phyloP scores from a whole-genome alignment of 805 yeast species.

The Lachancea dasiensis region DNA sequence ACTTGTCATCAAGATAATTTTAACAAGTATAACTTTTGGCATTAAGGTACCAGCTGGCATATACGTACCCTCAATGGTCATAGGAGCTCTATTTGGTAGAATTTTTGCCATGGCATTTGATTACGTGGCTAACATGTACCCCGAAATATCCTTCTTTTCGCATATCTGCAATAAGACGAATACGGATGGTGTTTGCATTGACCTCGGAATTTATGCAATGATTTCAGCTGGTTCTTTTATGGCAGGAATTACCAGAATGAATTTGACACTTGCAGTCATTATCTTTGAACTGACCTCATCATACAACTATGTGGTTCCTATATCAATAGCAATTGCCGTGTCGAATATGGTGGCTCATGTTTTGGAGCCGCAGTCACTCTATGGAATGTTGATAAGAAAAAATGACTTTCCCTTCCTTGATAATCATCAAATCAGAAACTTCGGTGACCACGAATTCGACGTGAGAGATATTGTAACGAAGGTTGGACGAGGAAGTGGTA shows the following conservation, averaged over 20 bases:
- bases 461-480: conserved; percentile 37
- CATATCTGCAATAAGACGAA: conserved; percentile 16
- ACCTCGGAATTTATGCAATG: conserved; percentile 47
- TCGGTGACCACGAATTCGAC: conserved; percentile 29
- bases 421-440: conserved; percentile 34
- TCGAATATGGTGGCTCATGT: conserved; percentile 51
- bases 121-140: conserved; percentile 30
- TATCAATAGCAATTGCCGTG: conserved; percentile 50
- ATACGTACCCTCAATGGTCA: conserved; percentile 59
- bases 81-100: conserved; percentile 56
- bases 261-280: conserved; percentile 45
- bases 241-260: conserved; percentile 55
- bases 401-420: conserved; percentile 52
- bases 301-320: conserved; percentile 51
- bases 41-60: conserved; percentile 55
- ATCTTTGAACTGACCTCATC: conserved; percentile 51
- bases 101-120: conserved; percentile 41
- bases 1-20: conserved; percentile 37
- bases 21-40: conserved; percentile 52
- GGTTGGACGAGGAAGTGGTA: conserved; percentile 11
- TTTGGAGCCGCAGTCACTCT: conserved; percentile 45
- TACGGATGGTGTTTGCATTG: conserved; percentile 33
- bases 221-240: conserved; percentile 52
- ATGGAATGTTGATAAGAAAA: conserved; percentile 41
- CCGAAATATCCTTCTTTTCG: conserved; percentile 13